Percentiles rank a stretch among this genome's conserved stretches.
phyloP scores from a whole-genome alignment of 2,329 filamentous ascomycete species.

The Aureobasidium leucospermi region DNA sequence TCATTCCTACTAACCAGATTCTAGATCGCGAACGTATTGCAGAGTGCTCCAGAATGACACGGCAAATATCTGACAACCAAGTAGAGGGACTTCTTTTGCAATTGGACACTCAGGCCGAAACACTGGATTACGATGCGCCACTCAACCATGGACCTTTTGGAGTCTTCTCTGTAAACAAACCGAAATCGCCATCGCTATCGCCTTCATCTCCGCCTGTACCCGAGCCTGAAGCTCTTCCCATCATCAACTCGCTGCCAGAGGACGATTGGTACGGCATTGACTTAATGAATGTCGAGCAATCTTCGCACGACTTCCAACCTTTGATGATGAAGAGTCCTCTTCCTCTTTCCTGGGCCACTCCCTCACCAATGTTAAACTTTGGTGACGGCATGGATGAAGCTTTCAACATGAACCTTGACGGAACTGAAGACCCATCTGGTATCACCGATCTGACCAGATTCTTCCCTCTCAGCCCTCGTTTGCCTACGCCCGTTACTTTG shows the following conservation, averaged over 20 bases:
- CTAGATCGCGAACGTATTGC: conserved; percentile 6
- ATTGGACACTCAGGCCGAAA: neutral
- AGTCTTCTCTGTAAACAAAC: neutral
- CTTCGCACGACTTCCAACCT: neutral
- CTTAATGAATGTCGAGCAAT: conserved; percentile 2
- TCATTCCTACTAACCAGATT: neutral
- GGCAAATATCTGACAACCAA: neutral
- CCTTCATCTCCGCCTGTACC: conserved; percentile 6
- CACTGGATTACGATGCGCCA: neutral
- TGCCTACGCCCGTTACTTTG: conserved; percentile 3
- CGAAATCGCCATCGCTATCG: neutral
- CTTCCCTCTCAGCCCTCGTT: conserved; percentile 6
- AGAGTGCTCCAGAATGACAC: conserved; percentile 3
- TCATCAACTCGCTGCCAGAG: neutral
- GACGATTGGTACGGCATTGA: conserved; percentile 10
- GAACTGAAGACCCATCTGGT: neutral
- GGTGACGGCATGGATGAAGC: conserved; percentile 1
- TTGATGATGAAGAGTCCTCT: neutral
- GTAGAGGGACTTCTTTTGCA: neutral
- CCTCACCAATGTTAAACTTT: neutral
- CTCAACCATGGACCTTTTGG: conserved; percentile 7
- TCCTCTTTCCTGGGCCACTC: neutral
- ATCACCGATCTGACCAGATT: neutral
- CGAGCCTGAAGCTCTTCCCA: neutral
- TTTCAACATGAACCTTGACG: neutral